Conservation (phyloP, 2,329 filamentous ascomycete species). For the Chrysoporthe cubensis region DNA sequence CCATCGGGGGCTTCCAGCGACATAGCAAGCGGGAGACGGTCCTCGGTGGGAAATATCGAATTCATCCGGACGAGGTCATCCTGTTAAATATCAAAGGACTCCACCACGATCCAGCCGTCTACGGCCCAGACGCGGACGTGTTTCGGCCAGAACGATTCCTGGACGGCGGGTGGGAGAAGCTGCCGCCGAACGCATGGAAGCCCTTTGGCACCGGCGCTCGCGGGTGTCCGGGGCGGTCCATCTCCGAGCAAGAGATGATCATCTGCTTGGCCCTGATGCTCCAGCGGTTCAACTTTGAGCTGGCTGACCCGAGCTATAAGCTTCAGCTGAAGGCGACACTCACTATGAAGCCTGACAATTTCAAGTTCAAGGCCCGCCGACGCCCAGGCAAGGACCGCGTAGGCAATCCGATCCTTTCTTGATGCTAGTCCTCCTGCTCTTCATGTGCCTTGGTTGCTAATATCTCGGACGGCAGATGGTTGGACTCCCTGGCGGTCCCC, state of each 20-base stretch:
- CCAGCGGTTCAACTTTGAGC: constrained; percentile 48
- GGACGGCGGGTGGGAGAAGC: constrained; percentile 27
- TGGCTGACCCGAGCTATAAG: constrained; percentile 47
- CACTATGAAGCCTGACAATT: constrained; percentile 46
- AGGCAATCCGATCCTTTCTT: not conserved
- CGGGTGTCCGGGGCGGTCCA: constrained; percentile 47
- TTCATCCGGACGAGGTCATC: constrained; percentile 26
- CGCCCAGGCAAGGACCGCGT: constrained; percentile 30
- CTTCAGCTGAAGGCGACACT: constrained; percentile 48
- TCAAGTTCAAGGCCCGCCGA: constrained; percentile 31
- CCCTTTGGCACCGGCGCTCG: constrained; percentile 49
- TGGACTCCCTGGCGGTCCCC: constrained; percentile 18
- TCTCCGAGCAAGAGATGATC: constrained; percentile 50
- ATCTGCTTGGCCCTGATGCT: constrained; percentile 46
- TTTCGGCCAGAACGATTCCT: constrained; percentile 31
- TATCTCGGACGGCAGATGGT: constrained; percentile 1
- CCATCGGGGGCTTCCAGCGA: constrained; percentile 26
- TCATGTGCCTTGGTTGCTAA: too few species aligned
- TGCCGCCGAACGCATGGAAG: constrained; percentile 41
- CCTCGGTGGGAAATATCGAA: constrained; percentile 28
- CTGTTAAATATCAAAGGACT: constrained; percentile 28
- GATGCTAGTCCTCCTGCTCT: not conserved
- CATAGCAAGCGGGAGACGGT: constrained; percentile 26
- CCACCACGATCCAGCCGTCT: constrained; percentile 29
- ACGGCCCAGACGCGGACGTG: constrained; percentile 28